Base-by-base conservation (phyloP, 2,329 filamentous ascomycete species). In the Mycosphaerelloides madeirae region DNA sequence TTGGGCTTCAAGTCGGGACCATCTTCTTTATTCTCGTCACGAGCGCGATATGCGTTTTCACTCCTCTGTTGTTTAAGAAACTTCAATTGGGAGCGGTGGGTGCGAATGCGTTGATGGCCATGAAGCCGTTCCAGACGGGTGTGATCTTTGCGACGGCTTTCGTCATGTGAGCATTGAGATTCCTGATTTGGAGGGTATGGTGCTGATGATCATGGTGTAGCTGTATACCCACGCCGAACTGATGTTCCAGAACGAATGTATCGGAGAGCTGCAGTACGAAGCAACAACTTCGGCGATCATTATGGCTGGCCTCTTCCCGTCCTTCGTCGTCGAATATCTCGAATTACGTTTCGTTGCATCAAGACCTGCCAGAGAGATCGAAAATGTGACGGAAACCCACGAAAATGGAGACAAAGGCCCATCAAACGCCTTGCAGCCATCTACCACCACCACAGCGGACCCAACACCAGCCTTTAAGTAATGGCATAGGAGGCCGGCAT, bases 401-500 rank as follows among this genome's bases (percentile, higher is more conserved):
- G n/a, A n/a, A n/a, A n/a, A n/a, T n/a, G n/a, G 39, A n/a, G 31
- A 32, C 20, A 44, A 45, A 34, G 34, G 47, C 29, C 42, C 44
- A 11, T 41, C 48, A 11, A 36, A 33, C n/a, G 41, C 16, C 85
- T 89, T 46, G 67, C 87, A 44, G 49, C 36, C 8, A 43, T 51
- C 38, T 46, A 52, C 18, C 52, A 54, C 20, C 52, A 54, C 36
- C 41, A 47, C 20, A 42, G 46, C 7, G 49, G 46, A 8, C 34
- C 43, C 1, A 54, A 54, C 38, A 52, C 42, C 37, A 49, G 47
- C 11, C 42, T 55, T 87, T 52, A 46, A 6, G 49, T 90, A 56
- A 84, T 88, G 60, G 85, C 85, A 3, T 72, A 89, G 35, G 85
- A 85, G 0, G 78, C 89, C 1, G 91, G 91, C 49, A 86, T 97